Evolutionary conservation across 257 asterid genomes (phyloP).

Genomic region (Nicotiana obtusifolia): DNA sequence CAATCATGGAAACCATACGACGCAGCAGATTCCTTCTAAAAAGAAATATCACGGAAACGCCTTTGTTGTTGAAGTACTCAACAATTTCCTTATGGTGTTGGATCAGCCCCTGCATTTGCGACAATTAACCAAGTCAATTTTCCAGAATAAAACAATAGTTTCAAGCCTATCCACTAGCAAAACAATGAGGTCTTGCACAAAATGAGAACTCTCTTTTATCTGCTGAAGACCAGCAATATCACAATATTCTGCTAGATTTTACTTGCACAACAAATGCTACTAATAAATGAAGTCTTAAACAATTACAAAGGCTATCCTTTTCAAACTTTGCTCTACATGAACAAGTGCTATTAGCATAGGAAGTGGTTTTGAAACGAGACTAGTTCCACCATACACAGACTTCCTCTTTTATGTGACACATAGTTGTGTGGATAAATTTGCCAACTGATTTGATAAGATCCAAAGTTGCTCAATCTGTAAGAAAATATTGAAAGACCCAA

Average conservation of each 20-base stretch:
- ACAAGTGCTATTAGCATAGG: too few species aligned
- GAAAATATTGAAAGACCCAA: background rate
- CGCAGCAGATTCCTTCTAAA: constrained; percentile 36
- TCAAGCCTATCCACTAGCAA: background rate
- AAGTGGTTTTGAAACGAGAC: too few species aligned
- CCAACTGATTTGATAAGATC: background rate
- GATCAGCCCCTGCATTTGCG: constrained; percentile 28
- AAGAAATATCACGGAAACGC: constrained; percentile 36
- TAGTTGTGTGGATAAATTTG: background rate
- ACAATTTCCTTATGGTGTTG: constrained; percentile 33
- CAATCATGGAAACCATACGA: constrained; percentile 37
- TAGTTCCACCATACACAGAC: too few species aligned
- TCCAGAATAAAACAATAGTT: background rate
- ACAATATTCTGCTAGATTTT: background rate
- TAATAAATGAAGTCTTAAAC: background rate
- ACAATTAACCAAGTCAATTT: background rate
- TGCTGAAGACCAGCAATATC: background rate
- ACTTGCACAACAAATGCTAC: background rate
- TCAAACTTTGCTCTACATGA: too few species aligned
- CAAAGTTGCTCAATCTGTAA: background rate
- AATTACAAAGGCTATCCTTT: background rate
- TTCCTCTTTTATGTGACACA: background rate
- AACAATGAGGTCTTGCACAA: background rate
- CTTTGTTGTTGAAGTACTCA: constrained; percentile 32
- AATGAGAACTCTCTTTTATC: background rate